A percentile compares a stretch with the other conserved stretches of the same genome.
phyloP scores from a whole-genome alignment of 768 basidiomycete species.

The Mycena galericulata region DNA sequence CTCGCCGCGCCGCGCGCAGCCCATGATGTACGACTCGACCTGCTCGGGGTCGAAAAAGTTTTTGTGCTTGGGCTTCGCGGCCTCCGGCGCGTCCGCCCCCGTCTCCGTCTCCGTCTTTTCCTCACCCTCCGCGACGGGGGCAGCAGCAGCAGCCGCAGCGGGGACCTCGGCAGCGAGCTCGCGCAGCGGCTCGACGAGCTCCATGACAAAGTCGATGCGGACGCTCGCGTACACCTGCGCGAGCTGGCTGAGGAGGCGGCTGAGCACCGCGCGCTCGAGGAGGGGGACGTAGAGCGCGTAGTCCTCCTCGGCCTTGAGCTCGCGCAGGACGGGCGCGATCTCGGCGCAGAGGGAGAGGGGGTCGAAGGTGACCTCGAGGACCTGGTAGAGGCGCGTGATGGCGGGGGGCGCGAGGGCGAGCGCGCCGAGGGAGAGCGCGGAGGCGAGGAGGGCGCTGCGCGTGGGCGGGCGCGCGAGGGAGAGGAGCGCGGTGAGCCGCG shows the following conservation, averaged over 20 bases:
- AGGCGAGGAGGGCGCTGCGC: conserved; percentile 84
- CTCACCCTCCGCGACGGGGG: conserved; percentile 47
- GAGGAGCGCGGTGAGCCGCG: conserved; percentile 86
- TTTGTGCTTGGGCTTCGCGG: no score
- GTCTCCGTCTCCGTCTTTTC: no score
- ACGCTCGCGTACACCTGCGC: conserved; percentile 93
- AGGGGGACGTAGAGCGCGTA: conserved; percentile 91
- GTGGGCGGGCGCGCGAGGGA: conserved; percentile 89
- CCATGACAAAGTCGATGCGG: conserved; percentile 80
- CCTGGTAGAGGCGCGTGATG: conserved; percentile 84
- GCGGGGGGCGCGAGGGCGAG: conserved; percentile 81
- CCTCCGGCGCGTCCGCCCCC: no score
- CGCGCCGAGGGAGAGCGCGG: conserved; percentile 88
- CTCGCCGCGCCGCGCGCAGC: conserved; percentile 89
- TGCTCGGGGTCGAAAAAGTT: conserved; percentile 74
- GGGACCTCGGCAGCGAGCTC: conserved; percentile 62
- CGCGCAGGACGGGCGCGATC: conserved; percentile 81
- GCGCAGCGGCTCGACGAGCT: conserved; percentile 82
- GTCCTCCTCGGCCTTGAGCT: conserved; percentile 64
- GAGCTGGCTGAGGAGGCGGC: conserved; percentile 90
- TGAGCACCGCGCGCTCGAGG: conserved; percentile 90
- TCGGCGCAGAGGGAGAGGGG: conserved; percentile 86
- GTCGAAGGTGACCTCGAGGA: conserved; percentile 94
- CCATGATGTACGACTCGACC: conserved; percentile 93
- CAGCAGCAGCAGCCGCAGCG: conserved; percentile 45